Evolutionary conservation across 2,329 filamentous ascomycete species (phyloP).

Genomic region (Dichotomopilus funicola): DNA sequence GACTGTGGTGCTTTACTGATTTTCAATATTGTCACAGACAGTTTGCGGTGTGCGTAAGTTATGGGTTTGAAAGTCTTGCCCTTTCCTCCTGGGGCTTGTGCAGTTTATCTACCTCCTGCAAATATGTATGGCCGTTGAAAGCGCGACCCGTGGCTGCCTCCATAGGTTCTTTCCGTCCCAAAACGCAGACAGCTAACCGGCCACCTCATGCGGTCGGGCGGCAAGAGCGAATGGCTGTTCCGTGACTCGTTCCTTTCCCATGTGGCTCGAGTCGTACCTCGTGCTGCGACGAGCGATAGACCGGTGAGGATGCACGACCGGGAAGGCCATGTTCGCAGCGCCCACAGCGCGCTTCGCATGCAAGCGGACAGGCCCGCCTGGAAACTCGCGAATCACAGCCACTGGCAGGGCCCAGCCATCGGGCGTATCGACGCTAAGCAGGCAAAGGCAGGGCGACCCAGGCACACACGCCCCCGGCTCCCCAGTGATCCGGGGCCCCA

Average conservation of each 20-base stretch:
- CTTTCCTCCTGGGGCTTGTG: not conserved
- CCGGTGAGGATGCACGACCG: constrained; percentile 17
- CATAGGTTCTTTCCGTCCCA: too few species aligned
- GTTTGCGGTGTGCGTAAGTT: not conserved
- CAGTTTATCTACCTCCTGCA: too few species aligned
- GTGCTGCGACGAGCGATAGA: constrained; percentile 9
- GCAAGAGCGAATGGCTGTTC: not conserved
- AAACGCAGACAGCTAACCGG: too few species aligned
- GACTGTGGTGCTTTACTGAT: too few species aligned
- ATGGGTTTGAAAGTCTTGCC: not conserved
- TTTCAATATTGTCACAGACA: not conserved
- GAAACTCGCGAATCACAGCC: constrained; percentile 8
- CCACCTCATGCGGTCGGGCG: not conserved
- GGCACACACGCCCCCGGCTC: not conserved
- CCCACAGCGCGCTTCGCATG: constrained; percentile 5
- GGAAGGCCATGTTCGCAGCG: not conserved
- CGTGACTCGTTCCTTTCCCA: constrained; percentile 1
- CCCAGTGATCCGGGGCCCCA: constrained; percentile 1
- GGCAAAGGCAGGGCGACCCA: too few species aligned
- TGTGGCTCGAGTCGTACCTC: not conserved
- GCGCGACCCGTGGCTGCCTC: too few species aligned
- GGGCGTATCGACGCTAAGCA: constrained; percentile 6
- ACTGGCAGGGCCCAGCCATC: constrained; percentile 1
- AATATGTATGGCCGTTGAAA: too few species aligned
- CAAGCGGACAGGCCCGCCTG: constrained; percentile 9